phyloP scores from a whole-genome alignment of 805 yeast species.

The Suhomyces kilbournensis region DNA sequence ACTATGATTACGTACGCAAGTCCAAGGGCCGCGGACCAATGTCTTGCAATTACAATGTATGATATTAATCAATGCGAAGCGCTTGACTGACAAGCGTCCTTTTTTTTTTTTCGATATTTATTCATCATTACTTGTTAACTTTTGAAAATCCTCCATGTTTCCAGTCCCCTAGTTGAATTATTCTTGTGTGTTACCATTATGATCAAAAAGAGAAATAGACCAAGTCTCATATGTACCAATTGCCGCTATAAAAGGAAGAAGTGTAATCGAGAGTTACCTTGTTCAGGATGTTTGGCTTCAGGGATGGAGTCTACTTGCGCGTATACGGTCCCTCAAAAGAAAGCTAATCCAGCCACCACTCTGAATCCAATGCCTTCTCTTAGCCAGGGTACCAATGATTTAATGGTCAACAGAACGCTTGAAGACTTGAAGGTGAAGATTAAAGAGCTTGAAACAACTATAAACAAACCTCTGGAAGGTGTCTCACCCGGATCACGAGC shows the following conservation, averaged over 20 bases:
- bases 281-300: slow-evolving; percentile 10
- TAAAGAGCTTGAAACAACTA: not conserved
- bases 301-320: slow-evolving; percentile 9
- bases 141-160: not conserved
- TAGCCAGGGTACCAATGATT: too few relatives aligned
- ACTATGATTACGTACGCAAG: not conserved
- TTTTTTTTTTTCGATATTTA: not conserved
- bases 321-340: slow-evolving; percentile 4
- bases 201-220: slow-evolving; percentile 34
- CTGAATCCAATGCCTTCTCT: too few relatives aligned
- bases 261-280: slow-evolving; percentile 34
- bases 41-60: too few relatives aligned
- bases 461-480: not conserved
- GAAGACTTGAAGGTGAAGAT: not conserved
- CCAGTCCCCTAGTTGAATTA: not conserved
- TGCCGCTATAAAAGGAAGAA: slow-evolving; percentile 49
- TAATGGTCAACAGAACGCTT: not conserved
- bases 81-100: not conserved
- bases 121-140: not conserved
- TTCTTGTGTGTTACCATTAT: not conserved
- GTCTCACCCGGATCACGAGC: not conserved
- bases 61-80: not conserved
- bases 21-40: not conserved
- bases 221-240: slow-evolving; percentile 44
- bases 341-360: slow-evolving; percentile 6